Conservation (phyloP, 768 basidiomycete species). For the Floccularia luteovirens region DNA sequence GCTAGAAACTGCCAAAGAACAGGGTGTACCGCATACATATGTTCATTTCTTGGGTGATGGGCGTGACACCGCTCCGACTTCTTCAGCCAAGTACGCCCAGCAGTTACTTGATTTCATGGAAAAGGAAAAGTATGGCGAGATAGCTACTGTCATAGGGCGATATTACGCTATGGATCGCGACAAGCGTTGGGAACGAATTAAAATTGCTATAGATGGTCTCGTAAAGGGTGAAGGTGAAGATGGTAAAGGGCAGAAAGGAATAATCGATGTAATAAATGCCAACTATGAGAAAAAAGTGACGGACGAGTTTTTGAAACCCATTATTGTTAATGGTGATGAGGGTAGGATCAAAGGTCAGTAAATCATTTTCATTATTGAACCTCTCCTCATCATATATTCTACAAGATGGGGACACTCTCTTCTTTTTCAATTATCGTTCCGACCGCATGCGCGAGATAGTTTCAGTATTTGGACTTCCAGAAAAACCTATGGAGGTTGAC, state of each 20-base stretch:
- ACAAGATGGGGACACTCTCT: slow-evolving; percentile 78
- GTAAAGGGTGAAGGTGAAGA: slow-evolving; percentile 61
- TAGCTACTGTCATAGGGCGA: slow-evolving; percentile 81
- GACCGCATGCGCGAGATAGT: slow-evolving; percentile 92
- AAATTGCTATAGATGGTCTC: slow-evolving; percentile 83
- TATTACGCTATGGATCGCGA: slow-evolving; percentile 98
- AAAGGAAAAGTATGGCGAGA: slow-evolving; percentile 70
- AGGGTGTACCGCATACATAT: slow-evolving; percentile 78
- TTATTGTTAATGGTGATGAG: slow-evolving; percentile 75
- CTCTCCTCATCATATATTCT: slow-evolving; percentile 1
- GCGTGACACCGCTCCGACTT: slow-evolving; percentile 87
- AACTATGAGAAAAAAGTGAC: slow-evolving; percentile 83
- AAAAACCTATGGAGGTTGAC: slow-evolving; percentile 79
- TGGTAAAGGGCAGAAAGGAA: slow-evolving; percentile 40
- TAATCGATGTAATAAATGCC: slow-evolving; percentile 61
- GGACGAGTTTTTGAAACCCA: slow-evolving; percentile 94
- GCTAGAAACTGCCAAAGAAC: slow-evolving; percentile 83
- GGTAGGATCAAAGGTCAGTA: slow-evolving; percentile 72
- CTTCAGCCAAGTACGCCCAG: slow-evolving; percentile 68
- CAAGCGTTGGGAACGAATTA: slow-evolving; percentile 93
- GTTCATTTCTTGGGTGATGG: slow-evolving; percentile 95
- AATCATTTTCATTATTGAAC: background rate
- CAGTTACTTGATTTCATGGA: slow-evolving; percentile 72
- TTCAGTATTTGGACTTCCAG: slow-evolving; percentile 71
- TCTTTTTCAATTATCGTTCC: slow-evolving; percentile 97